phyloP scores from a whole-genome alignment of 495 filamentous ascomycete species.

The Tuber indicum region DNA sequence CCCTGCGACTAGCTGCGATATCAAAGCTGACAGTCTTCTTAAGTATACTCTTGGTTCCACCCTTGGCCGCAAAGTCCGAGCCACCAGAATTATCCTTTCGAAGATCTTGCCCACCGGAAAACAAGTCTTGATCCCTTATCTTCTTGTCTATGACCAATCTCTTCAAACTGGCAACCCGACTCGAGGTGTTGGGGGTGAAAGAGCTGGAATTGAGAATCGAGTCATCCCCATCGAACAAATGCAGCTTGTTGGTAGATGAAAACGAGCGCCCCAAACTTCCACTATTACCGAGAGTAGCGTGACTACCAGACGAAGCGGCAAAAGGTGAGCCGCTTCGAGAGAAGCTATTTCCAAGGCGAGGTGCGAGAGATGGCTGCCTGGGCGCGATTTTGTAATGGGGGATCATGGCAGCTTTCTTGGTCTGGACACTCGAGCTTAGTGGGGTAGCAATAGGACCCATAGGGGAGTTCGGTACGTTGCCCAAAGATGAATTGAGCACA shows the following conservation, averaged over 20 bases:
- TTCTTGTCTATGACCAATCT: constrained; percentile 83
- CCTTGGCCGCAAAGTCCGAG: constrained; percentile 5
- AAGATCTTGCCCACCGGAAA: constrained; percentile 56
- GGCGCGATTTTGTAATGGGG: constrained; percentile 87
- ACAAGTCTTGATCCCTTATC: constrained; percentile 50
- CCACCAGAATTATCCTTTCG: constrained; percentile 47
- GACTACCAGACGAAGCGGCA: constrained; percentile 29
- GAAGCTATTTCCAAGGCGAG: constrained; percentile 55
- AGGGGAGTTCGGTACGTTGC: constrained; percentile 23
- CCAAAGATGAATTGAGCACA: constrained; percentile 46
- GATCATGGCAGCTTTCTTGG: constrained; percentile 62
- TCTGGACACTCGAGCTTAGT: constrained; percentile 65
- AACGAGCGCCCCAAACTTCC: constrained; percentile 36
- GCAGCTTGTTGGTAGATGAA: constrained; percentile 62
- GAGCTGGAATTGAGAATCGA: constrained; percentile 82
- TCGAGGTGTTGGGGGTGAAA: constrained; percentile 63
- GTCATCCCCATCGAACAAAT: constrained; percentile 60
- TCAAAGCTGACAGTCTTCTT: constrained; percentile 91
- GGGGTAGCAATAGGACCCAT: constrained; percentile 45
- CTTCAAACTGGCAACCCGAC: constrained; percentile 65
- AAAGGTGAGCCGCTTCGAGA: constrained; percentile 38
- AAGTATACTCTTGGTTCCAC: constrained; percentile 54
- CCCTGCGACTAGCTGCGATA: constrained; percentile 48
- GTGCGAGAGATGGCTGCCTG: constrained; percentile 69
- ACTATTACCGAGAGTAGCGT: constrained; percentile 23